Evolutionary conservation across 805 yeast species (phyloP).

Genomic region (Wickerhamiella spandovensis): DNA sequence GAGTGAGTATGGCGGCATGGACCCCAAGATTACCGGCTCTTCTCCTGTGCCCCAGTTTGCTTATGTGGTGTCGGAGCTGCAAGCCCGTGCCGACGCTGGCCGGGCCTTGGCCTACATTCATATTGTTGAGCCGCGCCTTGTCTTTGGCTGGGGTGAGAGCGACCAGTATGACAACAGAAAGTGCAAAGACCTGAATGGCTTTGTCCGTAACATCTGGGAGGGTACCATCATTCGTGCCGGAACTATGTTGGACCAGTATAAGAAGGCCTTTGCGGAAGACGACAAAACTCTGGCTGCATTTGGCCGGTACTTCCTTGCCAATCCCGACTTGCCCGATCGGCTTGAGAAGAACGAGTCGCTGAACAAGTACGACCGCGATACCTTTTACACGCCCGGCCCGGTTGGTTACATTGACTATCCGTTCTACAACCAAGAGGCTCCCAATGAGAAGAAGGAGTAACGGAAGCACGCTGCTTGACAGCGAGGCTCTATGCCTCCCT

Average conservation of each 20-base stretch:
- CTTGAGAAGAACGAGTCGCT: constrained; percentile 30
- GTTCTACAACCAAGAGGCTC: no score
- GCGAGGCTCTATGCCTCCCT: no score
- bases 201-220: constrained; percentile 14
- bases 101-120: constrained; percentile 31
- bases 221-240: constrained; percentile 18
- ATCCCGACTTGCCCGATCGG: constrained; percentile 44
- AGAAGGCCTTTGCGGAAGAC: constrained; percentile 14
- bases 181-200: constrained; percentile 8
- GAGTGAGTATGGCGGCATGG: constrained; percentile 22
- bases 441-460: no score
- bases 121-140: constrained; percentile 34
- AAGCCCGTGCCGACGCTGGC: constrained; percentile 28
- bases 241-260: neutral
- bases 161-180: neutral
- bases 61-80: constrained; percentile 31
- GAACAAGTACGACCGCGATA: constrained; percentile 34
- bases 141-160: constrained; percentile 3
- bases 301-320: constrained; percentile 40
- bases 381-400: constrained; percentile 33
- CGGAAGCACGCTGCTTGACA: no score
- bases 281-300: constrained; percentile 26
- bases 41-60: constrained; percentile 29
- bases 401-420: constrained; percentile 36
- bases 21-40: constrained; percentile 7